Conservation (phyloP, 495 filamentous ascomycete species). For the Penicillium coprophilum region DNA sequence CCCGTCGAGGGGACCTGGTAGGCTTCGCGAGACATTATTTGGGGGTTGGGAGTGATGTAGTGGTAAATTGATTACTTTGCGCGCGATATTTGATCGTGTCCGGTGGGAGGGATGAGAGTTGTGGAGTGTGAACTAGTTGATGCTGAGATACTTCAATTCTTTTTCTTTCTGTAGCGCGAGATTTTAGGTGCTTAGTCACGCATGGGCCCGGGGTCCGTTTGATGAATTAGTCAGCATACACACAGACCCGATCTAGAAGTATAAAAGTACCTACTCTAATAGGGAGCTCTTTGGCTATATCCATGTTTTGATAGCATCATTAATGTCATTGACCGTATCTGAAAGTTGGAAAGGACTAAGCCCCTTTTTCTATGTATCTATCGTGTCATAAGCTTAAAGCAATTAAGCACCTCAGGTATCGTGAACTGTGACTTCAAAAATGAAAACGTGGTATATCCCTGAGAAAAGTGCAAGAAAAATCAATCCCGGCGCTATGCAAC, state of each 20-base stretch:
- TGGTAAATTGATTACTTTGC: not conserved
- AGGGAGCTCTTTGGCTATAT: not conserved
- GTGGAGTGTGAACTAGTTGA: not conserved
- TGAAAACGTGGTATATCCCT: constrained; percentile 21
- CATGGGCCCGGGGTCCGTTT: not conserved
- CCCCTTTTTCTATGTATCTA: not conserved
- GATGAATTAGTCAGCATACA: constrained; percentile 1
- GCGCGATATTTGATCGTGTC: not conserved
- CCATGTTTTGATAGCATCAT: not conserved
- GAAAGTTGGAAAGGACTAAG: not conserved
- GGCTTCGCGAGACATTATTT: constrained; percentile 50
- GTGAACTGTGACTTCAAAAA: constrained; percentile 4
- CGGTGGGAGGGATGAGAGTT: not conserved
- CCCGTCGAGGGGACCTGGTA: constrained; percentile 49
- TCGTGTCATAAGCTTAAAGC: not conserved
- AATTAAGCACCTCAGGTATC: not conserved
- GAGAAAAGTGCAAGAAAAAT: constrained; percentile 19
- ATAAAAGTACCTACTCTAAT: too few relatives aligned
- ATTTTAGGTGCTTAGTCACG: constrained; percentile 10
- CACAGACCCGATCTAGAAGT: not conserved
- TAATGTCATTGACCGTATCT: not conserved
- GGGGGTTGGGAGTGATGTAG: not conserved
- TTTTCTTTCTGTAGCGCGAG: constrained; percentile 14
- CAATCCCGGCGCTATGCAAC: constrained; percentile 25
- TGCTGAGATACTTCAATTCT: constrained; percentile 1